Evolutionary conservation across 2,329 filamentous ascomycete species (phyloP).

Genomic region (Gaeumannomyces sp.): DNA sequence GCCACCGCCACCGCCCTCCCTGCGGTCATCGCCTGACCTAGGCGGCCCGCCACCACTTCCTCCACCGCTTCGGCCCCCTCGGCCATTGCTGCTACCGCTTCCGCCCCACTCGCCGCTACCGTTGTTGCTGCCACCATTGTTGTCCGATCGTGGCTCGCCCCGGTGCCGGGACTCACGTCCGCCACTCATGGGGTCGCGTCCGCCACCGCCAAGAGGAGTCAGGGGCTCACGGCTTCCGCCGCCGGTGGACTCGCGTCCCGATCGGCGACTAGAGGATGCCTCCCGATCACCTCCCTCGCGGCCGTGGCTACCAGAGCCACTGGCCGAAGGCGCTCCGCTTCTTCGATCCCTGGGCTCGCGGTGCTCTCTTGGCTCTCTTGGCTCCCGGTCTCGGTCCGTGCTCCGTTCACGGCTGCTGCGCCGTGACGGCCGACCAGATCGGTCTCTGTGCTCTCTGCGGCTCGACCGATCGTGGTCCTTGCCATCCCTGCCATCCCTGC

Average conservation of each 20-base stretch:
- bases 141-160: conserved; percentile 24
- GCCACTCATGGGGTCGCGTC: neutral
- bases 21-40: conserved; percentile 23
- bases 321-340: conserved; percentile 18
- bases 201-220: conserved; percentile 4
- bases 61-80: conserved; percentile 29
- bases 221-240: conserved; percentile 19
- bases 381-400: conserved; percentile 31
- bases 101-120: conserved; percentile 30
- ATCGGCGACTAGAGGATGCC: conserved; percentile 18
- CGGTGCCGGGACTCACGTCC: conserved; percentile 23
- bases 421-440: conserved; percentile 32
- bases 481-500: conserved; percentile 9
- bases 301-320: conserved; percentile 16
- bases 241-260: conserved; percentile 19
- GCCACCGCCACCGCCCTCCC: conserved; percentile 25
- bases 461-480: conserved; percentile 36
- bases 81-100: conserved; percentile 22
- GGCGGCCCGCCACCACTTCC: conserved; percentile 23
- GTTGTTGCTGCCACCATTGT: conserved; percentile 22
- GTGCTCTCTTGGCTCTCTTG: conserved; percentile 32
- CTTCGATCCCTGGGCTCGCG: conserved; percentile 40
- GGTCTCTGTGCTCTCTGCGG: conserved; percentile 37
- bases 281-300: conserved; percentile 20
- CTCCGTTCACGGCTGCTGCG: conserved; percentile 46